Evolutionary conservation across 768 basidiomycete genomes (phyloP).

Genomic region (Porphyrellus cyaneotinctus): DNA sequence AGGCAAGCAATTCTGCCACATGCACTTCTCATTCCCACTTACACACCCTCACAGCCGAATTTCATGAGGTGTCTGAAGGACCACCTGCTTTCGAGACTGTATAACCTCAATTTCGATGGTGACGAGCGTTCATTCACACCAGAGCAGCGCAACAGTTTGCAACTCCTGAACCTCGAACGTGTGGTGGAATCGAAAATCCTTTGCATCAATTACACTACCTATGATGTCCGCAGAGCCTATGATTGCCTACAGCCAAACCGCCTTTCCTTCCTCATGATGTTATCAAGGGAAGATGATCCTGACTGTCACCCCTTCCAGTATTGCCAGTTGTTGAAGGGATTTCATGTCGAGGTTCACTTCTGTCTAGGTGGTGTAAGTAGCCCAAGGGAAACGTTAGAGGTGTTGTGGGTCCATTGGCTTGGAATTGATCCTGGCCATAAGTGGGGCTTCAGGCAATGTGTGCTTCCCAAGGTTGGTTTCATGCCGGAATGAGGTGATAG

Average conservation of each 20-base stretch:
- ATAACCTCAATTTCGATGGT: neutral
- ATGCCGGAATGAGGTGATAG: neutral
- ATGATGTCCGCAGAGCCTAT: neutral
- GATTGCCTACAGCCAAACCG: neutral
- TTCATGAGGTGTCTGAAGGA: neutral
- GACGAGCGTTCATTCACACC: neutral
- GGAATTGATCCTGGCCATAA: neutral
- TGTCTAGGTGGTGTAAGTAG: neutral
- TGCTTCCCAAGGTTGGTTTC: neutral
- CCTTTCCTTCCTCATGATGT: neutral
- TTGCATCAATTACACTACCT: conserved; percentile 2
- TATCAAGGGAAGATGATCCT: neutral
- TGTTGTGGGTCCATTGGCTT: neutral
- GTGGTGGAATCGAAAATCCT: neutral
- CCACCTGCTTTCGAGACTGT: neutral
- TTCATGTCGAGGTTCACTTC: neutral
- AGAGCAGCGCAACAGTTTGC: neutral
- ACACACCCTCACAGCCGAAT: neutral
- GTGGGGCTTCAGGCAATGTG: neutral
- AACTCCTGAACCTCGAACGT: neutral
- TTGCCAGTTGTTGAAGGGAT: neutral
- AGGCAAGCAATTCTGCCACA: neutral
- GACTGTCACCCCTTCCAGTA: conserved; percentile 1
- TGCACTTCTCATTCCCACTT: neutral
- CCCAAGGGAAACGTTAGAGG: neutral